Conservation (phyloP, 345 rosid species). For the Gossypium thurberi region DNA sequence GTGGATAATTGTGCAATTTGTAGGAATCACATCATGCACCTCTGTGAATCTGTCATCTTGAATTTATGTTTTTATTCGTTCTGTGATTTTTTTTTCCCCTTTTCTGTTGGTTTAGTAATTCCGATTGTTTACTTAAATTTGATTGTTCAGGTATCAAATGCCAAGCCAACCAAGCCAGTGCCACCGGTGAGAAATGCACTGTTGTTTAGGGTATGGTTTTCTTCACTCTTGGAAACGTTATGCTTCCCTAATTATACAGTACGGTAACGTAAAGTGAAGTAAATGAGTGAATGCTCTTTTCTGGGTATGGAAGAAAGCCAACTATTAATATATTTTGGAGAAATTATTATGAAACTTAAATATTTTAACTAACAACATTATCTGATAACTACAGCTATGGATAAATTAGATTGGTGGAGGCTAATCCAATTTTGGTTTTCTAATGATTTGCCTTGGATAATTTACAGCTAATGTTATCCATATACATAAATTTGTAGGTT, state of each 20-base stretch:
- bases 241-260: neutral
- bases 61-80: neutral
- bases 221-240: neutral
- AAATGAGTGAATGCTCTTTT: neutral
- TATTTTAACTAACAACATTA: neutral
- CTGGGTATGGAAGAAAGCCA: neutral
- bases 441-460: neutral
- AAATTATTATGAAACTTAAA: neutral
- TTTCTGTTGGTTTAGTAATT: neutral
- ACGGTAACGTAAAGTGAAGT: neutral
- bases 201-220: slow-evolving; percentile 84
- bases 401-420: neutral
- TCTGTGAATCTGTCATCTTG: slow-evolving; percentile 45
- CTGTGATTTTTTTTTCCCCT: neutral
- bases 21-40: slow-evolving; percentile 93
- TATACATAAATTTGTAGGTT: neutral
- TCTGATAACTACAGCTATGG: neutral
- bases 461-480: neutral
- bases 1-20: slow-evolving; percentile 97
- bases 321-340: neutral
- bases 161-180: slow-evolving; percentile 96
- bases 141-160: slow-evolving; percentile 73
- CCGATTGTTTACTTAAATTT: slow-evolving; percentile 8
- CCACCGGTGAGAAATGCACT: slow-evolving; percentile 95
- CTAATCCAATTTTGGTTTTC: too few species aligned